Conservation (phyloP, 129 eudicot genomes). For the Arctium minus region DNA sequence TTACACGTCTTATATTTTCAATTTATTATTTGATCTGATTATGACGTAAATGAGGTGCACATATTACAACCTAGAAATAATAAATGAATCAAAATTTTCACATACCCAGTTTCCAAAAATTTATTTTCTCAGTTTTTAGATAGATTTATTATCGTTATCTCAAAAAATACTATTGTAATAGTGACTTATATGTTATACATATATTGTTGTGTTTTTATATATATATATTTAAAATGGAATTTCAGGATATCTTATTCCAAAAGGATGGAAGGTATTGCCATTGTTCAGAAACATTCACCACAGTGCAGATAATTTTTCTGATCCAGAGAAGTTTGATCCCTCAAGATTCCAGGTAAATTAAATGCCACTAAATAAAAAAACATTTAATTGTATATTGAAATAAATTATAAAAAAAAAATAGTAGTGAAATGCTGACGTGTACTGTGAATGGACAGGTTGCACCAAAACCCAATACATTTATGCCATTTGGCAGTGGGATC, state of each 20-base stretch:
- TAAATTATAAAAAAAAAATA: background rate
- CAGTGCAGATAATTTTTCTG: slow-evolving; percentile 43
- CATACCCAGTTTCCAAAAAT: background rate
- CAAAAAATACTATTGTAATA: no score
- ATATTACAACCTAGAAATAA: no score
- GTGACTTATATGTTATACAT: background rate
- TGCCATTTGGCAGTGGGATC: slow-evolving; percentile 75
- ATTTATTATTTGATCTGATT: no score
- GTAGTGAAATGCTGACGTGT: background rate
- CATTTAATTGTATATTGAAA: background rate
- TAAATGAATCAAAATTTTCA: no score
- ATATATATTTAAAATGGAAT: background rate
- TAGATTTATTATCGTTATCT: no score
- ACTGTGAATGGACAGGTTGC: slow-evolving; percentile 38
- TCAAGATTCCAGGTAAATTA: slow-evolving; percentile 52
- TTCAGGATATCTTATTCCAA: slow-evolving; percentile 59
- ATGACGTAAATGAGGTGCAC: no score
- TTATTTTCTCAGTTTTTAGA: no score
- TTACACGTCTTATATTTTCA: background rate
- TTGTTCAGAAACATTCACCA: slow-evolving; percentile 60
- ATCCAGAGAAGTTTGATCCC: slow-evolving; percentile 54
- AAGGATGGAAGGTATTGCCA: slow-evolving; percentile 66
- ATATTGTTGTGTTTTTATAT: no score
- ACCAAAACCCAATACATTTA: slow-evolving; percentile 56
- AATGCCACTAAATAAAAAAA: background rate